Percentiles rank a stretch among this genome's conserved stretches.
Evolutionary conservation across 2,329 filamentous ascomycete species (phyloP).

Genomic region (Amylocarpus encephaloides): DNA sequence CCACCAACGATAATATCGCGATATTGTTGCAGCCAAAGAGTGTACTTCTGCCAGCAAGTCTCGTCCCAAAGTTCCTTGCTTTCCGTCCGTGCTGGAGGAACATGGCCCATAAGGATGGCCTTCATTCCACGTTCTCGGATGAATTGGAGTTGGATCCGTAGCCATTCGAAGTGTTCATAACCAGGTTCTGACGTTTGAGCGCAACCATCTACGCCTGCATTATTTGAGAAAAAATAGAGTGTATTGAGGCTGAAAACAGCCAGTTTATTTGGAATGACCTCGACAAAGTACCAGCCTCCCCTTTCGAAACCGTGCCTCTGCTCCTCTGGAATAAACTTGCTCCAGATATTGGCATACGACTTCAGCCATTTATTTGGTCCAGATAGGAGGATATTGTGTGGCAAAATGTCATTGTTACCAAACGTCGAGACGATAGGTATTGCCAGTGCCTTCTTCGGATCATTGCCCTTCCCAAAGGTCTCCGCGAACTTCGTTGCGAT

Average conservation of each 20-base stretch:
- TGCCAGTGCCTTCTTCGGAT: slow-evolving; percentile 52
- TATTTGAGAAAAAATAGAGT: slow-evolving; percentile 90
- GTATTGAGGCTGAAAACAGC: slow-evolving; percentile 94
- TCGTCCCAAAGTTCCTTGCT: slow-evolving; percentile 91
- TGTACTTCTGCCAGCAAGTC: slow-evolving; percentile 97
- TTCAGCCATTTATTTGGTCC: slow-evolving; percentile 86
- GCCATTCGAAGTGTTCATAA: slow-evolving; percentile 93
- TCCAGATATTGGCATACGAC: slow-evolving; percentile 73
- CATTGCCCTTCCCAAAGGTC: slow-evolving; percentile 55
- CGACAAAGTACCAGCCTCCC: slow-evolving; percentile 91
- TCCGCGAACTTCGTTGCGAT: slow-evolving; percentile 72
- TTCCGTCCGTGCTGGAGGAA: slow-evolving; percentile 79
- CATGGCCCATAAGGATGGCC: slow-evolving; percentile 88
- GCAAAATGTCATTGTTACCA: slow-evolving; percentile 96
- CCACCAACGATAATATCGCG: slow-evolving; percentile 78
- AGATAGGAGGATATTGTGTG: slow-evolving; percentile 83
- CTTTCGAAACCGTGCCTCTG: slow-evolving; percentile 87
- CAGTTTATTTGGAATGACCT: slow-evolving; percentile 79
- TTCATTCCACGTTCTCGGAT: slow-evolving; percentile 83
- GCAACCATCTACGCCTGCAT: slow-evolving; percentile 90
- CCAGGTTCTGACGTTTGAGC: slow-evolving; percentile 72
- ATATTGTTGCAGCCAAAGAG: slow-evolving; percentile 82
- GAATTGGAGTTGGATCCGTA: slow-evolving; percentile 79
- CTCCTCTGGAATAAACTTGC: slow-evolving; percentile 80
- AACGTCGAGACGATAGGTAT: slow-evolving; percentile 85